A percentile compares a stretch with the other conserved stretches of the same genome.
Conservation (phyloP, 225 moss, liverwort and hornwort genomes). For the Neckera pumila region DNA sequence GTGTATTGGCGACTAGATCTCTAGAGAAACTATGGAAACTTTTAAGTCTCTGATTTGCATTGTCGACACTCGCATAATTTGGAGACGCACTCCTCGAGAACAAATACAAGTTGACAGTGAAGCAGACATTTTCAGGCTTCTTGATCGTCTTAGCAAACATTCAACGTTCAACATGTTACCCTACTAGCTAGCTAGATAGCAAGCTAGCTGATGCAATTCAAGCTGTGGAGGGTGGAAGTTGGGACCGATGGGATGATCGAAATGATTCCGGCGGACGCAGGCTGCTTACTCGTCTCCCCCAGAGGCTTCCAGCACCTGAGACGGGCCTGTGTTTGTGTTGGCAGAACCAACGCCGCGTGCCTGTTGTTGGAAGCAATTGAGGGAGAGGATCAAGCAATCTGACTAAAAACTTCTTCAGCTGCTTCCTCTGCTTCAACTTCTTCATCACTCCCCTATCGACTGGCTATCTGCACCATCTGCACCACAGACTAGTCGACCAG, state of each 20-base stretch:
- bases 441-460: background rate
- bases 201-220: background rate
- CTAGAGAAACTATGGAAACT: background rate
- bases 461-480: background rate
- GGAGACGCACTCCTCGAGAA: background rate
- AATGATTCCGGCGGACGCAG: background rate
- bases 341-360: background rate
- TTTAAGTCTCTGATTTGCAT: background rate
- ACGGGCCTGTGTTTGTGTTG: background rate
- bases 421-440: background rate
- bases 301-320: constrained; percentile 39
- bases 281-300: constrained; percentile 40
- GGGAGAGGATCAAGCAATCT: constrained; percentile 50
- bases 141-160: background rate
- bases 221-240: background rate
- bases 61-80: no score
- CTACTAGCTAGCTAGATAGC: background rate
- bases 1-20: background rate
- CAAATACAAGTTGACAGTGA: background rate
- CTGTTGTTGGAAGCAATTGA: constrained; percentile 67
- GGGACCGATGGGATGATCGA: background rate
- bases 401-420: background rate
- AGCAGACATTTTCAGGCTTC: background rate
- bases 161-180: background rate
- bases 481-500: background rate